These are phyloP conservation scores for Dioscorea cayenensis DNA, from an alignment of 116 monocot genomes.

Conservation along the genomic window DNA sequence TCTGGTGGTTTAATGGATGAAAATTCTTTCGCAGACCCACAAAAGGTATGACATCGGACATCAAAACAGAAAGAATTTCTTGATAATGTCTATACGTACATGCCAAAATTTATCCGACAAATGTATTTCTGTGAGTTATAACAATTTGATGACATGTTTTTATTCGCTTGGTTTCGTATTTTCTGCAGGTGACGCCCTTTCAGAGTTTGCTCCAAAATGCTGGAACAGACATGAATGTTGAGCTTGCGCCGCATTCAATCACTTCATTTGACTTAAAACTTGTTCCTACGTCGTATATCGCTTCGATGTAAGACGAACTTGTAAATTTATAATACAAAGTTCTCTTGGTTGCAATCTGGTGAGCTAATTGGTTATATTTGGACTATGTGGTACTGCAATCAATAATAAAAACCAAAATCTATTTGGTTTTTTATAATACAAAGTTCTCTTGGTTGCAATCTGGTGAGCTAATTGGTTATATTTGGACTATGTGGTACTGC, in stretches of 20 bases:
- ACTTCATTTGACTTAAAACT: constrained; percentile 67
- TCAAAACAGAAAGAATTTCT: neutral
- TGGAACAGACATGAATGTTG: constrained; percentile 40
- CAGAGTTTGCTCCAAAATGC: constrained; percentile 35
- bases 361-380: too few species aligned
- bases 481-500: too few species aligned
- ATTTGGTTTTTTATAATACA: too few species aligned
- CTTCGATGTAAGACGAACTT: constrained; percentile 11
- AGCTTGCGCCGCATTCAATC: constrained; percentile 48
- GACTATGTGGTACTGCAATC: too few species aligned
- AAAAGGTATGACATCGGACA: constrained; percentile 47
- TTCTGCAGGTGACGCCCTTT: constrained; percentile 53
- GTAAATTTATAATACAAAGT: neutral
- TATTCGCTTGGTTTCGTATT: neutral
- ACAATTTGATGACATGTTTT: neutral
- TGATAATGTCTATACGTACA: neutral
- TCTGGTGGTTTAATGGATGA: constrained; percentile 65
- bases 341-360: too few species aligned
- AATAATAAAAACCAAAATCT: too few species aligned
- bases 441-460: too few species aligned
- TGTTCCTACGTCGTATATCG: neutral
- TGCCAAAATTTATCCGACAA: too few species aligned
- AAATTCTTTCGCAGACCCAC: constrained; percentile 64
- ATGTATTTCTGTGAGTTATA: too few species aligned
- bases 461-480: too few species aligned